Base-by-base conservation (phyloP, 1,284 basidiomycete genomes). In the Grifola frondosa region DNA sequence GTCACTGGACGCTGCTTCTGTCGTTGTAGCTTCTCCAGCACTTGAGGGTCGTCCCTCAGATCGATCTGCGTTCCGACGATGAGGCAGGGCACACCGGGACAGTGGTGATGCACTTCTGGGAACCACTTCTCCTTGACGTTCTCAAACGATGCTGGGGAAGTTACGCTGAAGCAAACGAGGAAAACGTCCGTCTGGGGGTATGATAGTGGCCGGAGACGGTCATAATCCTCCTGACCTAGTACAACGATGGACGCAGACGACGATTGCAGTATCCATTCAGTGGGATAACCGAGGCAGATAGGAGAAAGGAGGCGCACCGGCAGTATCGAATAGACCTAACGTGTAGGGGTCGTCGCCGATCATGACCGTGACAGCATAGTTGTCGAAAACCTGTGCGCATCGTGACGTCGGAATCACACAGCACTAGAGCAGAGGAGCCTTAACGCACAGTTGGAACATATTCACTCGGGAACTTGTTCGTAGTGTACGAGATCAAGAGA, bases 81-180 rank as follows among this genome's bases (percentile, higher is more conserved):
- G 60, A 99, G 83, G 78, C 95, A 97, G 53, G 96, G 96, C 44
- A 98, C 96, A 47, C 96, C 96, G n/a, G 97, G 97, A 77, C 97
- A 99, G 68, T 99, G 96, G 70, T 99, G 96, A 67, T 95, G 94
- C 39, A 99, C 96, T 74, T 99, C 97, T 21, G 96, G 97, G 81
- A 98, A 97, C 96, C 96, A 99, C 70, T 99, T 99, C 73, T 99
- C 96, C 80, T 97, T 98, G 61, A 99, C 96, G 87, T 99, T 99
- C 71, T 99, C 96, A 64, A 97, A 99, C 40, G 94, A 97, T 28
- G 97, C 95, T 5, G 96, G 97, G 19, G 91, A 96, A 24, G 95
- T 97, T 56, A 99, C 97, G 63, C 91, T 96, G 77, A 98, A 99
- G 74, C 96, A 99, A 57, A 99, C 95, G 45, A 99, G 81, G 80